Evolutionary conservation across 257 asterid genomes (phyloP), one percentile per base, ranked within the genome.

Genomic region (Galeopsis tetrahit): DNA sequence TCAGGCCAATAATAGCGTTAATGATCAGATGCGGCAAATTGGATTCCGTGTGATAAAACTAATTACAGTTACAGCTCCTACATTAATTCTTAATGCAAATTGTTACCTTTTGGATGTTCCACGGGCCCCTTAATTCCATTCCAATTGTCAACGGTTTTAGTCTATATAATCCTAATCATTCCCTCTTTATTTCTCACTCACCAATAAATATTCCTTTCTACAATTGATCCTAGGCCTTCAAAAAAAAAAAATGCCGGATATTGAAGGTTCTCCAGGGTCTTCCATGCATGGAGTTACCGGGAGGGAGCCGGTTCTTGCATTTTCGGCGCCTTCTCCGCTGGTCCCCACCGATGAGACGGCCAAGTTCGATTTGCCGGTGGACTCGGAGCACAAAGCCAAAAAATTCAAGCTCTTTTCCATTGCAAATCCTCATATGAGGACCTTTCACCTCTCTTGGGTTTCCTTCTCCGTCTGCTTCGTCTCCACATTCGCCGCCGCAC

Each of bases 221-320:
- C 2, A 6, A 0, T 21, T 21, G 28, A 21, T 21, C 28, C 32
- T 28, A 60, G 4, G 3, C 55, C 55, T n/a, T 13, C 4, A 8
- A 28, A 39, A 32, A 40, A 8, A 28, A 39, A 32, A 40, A 63
- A 76, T 80, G 85, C 64, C 79, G 5, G 84, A 67, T 3, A 62
- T 70, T 0, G 83, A 82, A 69, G 85, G 79, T 0, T 80, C 85
- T 51, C 87, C 95, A 0, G 93, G 85, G 4, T 72, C 85, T 52
- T 90, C 96, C 35, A 82, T 89, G 96, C 96, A 89, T 70, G 93
- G 93, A 60, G 90, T 87, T 0, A 89, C 96, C 0, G 92, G 90
- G 21, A 73, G 85, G 52, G 96, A 89, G 55, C 88, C 86, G 2
- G 86, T 82, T 11, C 79, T 82, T 1, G 79, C 83, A 4, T 84